Conservation (phyloP, 2,329 filamentous ascomycete species). For the Hypomyces rosellus region DNA sequence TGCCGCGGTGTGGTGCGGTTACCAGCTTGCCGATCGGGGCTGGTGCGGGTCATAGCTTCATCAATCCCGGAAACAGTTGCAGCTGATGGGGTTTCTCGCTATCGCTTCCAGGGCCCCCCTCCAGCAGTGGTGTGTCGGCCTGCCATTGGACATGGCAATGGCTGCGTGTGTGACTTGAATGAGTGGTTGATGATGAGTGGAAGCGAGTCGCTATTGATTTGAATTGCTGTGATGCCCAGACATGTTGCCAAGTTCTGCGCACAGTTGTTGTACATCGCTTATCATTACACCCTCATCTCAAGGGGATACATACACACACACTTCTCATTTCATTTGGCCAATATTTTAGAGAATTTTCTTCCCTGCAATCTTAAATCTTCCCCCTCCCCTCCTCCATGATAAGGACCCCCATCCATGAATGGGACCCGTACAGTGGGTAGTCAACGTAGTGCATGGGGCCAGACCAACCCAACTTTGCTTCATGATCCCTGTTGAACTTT, state of each 20-base stretch:
- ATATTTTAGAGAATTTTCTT: not conserved
- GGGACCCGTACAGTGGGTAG: not conserved
- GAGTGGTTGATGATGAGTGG: slow-evolving; percentile 5
- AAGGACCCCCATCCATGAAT: not conserved
- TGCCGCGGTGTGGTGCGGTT: not conserved
- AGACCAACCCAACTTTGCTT: too few species aligned
- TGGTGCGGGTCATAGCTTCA: slow-evolving; percentile 7
- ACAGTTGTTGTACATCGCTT: not conserved
- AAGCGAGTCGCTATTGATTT: not conserved
- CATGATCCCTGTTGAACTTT: too few species aligned
- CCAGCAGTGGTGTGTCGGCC: not conserved
- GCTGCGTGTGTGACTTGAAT: slow-evolving; percentile 8
- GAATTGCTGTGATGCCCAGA: too few species aligned
- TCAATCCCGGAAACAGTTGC: not conserved
- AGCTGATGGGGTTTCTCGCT: not conserved
- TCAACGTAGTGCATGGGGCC: not conserved
- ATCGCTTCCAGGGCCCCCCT: too few species aligned
- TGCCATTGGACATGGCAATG: slow-evolving; percentile 3
- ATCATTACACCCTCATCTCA: too few species aligned
- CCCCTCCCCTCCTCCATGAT: not conserved
- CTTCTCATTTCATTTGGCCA: not conserved
- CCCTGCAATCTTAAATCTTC: slow-evolving; percentile 1
- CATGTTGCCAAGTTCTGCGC: not conserved
- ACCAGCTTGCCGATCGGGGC: slow-evolving; percentile 12
- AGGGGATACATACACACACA: too few species aligned